Percentiles rank a stretch among this genome's conserved stretches.
Conservation (phyloP, 768 basidiomycete genomes). For the Podaxis carcinomalis region DNA sequence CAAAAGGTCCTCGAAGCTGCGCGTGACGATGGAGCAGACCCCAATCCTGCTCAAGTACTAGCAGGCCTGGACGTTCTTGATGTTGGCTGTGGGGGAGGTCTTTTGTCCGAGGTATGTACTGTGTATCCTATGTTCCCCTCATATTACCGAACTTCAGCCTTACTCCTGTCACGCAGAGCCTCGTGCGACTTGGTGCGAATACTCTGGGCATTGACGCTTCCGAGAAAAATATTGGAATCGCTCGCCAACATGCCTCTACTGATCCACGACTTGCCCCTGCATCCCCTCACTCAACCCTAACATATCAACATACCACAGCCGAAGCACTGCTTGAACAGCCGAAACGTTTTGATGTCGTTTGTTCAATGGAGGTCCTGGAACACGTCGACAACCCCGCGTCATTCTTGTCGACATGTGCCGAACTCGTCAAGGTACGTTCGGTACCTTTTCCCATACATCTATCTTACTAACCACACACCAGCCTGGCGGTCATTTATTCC, state of each 20-base stretch:
- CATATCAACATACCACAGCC: slow-evolving; percentile 70
- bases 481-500: slow-evolving; percentile 95
- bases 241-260: slow-evolving; percentile 71
- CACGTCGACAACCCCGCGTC: slow-evolving; percentile 90
- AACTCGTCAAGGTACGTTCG: slow-evolving; percentile 72
- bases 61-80: slow-evolving; percentile 74
- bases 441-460: neutral
- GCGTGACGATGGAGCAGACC: slow-evolving; percentile 46
- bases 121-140: neutral
- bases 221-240: slow-evolving; percentile 80
- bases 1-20: slow-evolving; percentile 65
- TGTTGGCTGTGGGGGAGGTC: slow-evolving; percentile 93
- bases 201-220: slow-evolving; percentile 94
- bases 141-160: slow-evolving; percentile 6
- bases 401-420: slow-evolving; percentile 79
- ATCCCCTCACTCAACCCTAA: slow-evolving; percentile 32
- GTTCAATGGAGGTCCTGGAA: slow-evolving; percentile 97
- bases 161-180: slow-evolving; percentile 45
- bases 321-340: slow-evolving; percentile 66
- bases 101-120: slow-evolving; percentile 77
- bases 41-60: slow-evolving; percentile 37
- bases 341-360: slow-evolving; percentile 84
- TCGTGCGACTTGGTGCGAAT: slow-evolving; percentile 83
- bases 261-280: slow-evolving; percentile 59
- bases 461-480: slow-evolving; percentile 23